phyloP scores from a whole-genome alignment of 1,284 basidiomycete genomes.

The Ceraceosorus bombacis region DNA sequence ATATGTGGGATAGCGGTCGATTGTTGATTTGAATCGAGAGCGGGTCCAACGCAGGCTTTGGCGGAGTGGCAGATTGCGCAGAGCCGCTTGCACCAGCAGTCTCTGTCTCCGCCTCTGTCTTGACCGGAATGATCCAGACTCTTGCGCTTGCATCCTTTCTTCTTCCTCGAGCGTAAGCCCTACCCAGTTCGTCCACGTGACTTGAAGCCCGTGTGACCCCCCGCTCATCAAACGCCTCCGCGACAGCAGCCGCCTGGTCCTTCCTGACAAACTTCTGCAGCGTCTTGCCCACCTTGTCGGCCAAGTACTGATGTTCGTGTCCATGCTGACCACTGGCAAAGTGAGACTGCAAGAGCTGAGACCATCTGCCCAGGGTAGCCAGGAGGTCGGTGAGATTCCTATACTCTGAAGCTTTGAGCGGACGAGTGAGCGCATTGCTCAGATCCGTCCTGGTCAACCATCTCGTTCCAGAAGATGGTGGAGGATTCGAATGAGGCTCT shows the following conservation, averaged over 20 bases:
- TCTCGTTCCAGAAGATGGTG: constrained; percentile 3
- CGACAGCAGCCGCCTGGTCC: constrained; percentile 16
- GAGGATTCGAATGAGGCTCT: constrained; percentile 65
- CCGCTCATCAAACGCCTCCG: neutral
- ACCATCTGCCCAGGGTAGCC: constrained; percentile 65
- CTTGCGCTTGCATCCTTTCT: constrained; percentile 49
- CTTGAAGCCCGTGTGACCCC: constrained; percentile 1
- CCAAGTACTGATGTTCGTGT: constrained; percentile 12
- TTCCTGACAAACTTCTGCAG: constrained; percentile 30
- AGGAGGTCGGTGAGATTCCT: constrained; percentile 62
- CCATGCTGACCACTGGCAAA: constrained; percentile 8
- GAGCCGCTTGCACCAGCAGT: no score
- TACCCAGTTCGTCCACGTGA: constrained; percentile 4
- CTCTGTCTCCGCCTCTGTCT: constrained; percentile 24
- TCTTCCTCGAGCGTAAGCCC: constrained; percentile 31
- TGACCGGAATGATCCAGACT: constrained; percentile 85
- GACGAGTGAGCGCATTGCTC: constrained; percentile 56
- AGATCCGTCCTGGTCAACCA: constrained; percentile 54
- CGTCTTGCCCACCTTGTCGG: constrained; percentile 21
- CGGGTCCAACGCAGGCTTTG: constrained; percentile 17
- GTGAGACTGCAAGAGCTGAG: constrained; percentile 50
- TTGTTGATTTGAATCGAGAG: constrained; percentile 74
- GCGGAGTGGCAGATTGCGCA: constrained; percentile 22
- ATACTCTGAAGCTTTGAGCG: constrained; percentile 67
- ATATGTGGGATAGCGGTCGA: constrained; percentile 68